Conservation (phyloP, 345 rosid genomes). For the Corchorus capsularis region DNA sequence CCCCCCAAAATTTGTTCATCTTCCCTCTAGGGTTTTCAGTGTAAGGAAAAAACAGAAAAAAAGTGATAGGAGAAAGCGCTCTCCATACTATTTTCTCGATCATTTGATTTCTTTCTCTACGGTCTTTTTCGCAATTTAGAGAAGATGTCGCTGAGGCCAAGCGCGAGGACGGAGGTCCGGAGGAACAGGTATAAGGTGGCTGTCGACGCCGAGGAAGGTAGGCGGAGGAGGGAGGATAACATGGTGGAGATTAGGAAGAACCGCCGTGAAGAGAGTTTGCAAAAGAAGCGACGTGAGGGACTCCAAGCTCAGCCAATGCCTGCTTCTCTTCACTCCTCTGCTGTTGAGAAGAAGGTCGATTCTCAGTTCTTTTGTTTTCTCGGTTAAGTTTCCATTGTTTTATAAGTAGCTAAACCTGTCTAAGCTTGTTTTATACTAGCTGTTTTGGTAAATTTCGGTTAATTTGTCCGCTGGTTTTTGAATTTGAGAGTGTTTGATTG, state of each 20-base stretch:
- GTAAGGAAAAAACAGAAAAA: background rate
- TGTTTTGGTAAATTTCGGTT: background rate
- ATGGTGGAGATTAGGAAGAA: constrained; percentile 35
- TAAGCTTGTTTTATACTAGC: background rate
- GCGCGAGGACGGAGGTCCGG: constrained; percentile 23
- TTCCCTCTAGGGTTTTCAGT: background rate
- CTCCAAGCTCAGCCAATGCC: constrained; percentile 30
- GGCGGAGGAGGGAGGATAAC: constrained; percentile 30
- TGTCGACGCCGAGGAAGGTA: constrained; percentile 33
- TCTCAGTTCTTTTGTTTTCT: background rate
- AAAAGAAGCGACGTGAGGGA: constrained; percentile 33
- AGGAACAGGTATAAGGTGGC: constrained; percentile 29
- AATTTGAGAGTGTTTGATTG: background rate
- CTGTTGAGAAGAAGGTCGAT: constrained; percentile 59
- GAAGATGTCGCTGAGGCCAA: constrained; percentile 34
- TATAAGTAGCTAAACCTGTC: background rate
- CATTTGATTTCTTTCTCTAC: background rate
- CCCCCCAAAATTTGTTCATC: background rate
- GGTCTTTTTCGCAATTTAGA: background rate
- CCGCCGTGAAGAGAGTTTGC: constrained; percentile 29
- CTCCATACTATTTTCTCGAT: background rate
- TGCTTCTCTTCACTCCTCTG: constrained; percentile 44
- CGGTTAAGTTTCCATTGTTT: background rate
- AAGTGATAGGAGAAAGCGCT: background rate
- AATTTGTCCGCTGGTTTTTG: background rate